Evolutionary conservation across 768 basidiomycete species (phyloP).

Genomic region (Kwoniella bestiolae): DNA sequence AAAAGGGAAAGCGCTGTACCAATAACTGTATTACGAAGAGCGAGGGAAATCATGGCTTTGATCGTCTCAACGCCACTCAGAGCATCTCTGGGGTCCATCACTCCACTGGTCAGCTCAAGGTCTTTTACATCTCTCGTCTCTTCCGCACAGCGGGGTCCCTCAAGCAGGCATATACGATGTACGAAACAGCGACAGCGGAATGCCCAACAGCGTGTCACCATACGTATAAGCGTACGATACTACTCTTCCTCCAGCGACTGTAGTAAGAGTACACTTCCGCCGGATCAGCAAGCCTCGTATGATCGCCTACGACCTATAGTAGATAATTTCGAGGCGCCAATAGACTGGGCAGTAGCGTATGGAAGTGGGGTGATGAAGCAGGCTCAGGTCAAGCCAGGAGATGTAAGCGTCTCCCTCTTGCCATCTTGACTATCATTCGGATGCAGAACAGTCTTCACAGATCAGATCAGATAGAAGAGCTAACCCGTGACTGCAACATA

Average conservation of each 20-base stretch:
- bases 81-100: background rate
- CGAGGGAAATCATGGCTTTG: background rate
- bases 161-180: background rate
- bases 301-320: slow-evolving; percentile 62
- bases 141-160: background rate
- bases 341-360: slow-evolving; percentile 96
- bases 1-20: too few relatives aligned
- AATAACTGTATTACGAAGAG: too few relatives aligned
- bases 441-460: too few relatives aligned
- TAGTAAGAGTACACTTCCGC: slow-evolving; percentile 1
- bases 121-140: background rate
- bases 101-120: background rate
- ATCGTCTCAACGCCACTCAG: background rate
- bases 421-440: too few relatives aligned
- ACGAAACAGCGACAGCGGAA: background rate
- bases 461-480: background rate
- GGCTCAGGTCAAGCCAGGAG: slow-evolving; percentile 62
- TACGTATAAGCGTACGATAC: background rate
- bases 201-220: background rate
- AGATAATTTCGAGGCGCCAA: slow-evolving; percentile 79
- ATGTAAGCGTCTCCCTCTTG: slow-evolving; percentile 36
- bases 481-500: slow-evolving; percentile 19
- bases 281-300: slow-evolving; percentile 33
- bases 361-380: slow-evolving; percentile 96
- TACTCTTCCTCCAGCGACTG: background rate